Conservation (phyloP, 2,329 filamentous ascomycete genomes). For the Leptographium galeiforme region DNA sequence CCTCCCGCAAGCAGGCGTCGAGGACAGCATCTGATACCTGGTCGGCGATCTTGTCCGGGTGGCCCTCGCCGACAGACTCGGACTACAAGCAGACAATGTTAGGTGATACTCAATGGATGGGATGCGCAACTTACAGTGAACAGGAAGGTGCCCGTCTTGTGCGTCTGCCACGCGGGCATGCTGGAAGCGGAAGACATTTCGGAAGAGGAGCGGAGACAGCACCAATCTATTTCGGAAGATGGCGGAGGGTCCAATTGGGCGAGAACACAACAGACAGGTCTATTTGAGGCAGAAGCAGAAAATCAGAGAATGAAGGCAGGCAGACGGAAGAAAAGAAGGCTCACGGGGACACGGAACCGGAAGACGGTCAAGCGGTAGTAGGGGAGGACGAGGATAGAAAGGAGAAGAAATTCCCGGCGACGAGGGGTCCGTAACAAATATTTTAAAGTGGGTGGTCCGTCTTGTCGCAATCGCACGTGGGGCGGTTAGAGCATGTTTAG, state of each 20-base stretch:
- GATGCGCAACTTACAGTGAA: slow-evolving; percentile 50
- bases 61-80: slow-evolving; percentile 79
- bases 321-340: too few species aligned
- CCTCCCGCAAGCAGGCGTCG: slow-evolving; percentile 89
- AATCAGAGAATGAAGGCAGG: neutral
- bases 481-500: too few species aligned
- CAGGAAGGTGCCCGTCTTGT: slow-evolving; percentile 61
- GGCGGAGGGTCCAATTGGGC: neutral
- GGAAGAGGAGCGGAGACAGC: neutral
- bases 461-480: too few species aligned
- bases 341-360: too few species aligned
- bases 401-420: too few species aligned
- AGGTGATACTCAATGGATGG: too few species aligned
- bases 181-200: slow-evolving; percentile 23
- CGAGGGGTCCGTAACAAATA: too few species aligned
- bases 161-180: slow-evolving; percentile 27
- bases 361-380: too few species aligned
- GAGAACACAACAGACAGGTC: neutral
- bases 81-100: slow-evolving; percentile 32
- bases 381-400: too few species aligned
- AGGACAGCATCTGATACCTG: slow-evolving; percentile 98
- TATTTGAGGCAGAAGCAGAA: neutral
- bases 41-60: slow-evolving; percentile 95
- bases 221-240: neutral
- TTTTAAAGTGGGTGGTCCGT: too few species aligned